Conservation (phyloP, 495 filamentous ascomycete genomes). For the Halenospora varia region DNA sequence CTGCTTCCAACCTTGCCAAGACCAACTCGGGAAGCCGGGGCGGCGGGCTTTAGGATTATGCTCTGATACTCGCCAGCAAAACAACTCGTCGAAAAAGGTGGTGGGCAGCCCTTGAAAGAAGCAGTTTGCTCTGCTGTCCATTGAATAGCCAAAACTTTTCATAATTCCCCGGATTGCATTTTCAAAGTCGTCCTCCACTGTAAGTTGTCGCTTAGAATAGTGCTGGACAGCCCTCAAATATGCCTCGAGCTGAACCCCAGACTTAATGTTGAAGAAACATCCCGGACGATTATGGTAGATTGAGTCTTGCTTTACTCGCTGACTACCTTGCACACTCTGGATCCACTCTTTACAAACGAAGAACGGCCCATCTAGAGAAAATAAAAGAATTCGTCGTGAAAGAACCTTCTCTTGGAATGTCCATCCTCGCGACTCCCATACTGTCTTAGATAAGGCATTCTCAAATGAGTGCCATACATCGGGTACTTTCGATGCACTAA, state of each 20-base stretch:
- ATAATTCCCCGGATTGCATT: neutral
- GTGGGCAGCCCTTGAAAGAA: neutral
- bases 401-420: slow-evolving; percentile 34
- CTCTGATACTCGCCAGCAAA: neutral
- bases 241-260: neutral
- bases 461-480: neutral
- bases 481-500: neutral
- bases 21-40: neutral
- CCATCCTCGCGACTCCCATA: slow-evolving; percentile 30
- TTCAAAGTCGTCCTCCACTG: neutral
- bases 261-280: neutral
- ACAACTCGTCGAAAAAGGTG: neutral
- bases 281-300: neutral
- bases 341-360: slow-evolving; percentile 24
- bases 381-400: slow-evolving; percentile 28
- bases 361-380: slow-evolving; percentile 20
- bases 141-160: neutral
- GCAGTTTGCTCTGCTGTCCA: neutral
- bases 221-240: neutral
- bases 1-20: neutral
- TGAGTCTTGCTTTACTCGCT: neutral
- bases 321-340: neutral
- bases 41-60: neutral
- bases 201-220: neutral
- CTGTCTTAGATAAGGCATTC: neutral